Percentiles rank a stretch among this genome's conserved stretches.
Conservation (phyloP, 306 rosid genomes). For the Erythrophleum fordii region DNA sequence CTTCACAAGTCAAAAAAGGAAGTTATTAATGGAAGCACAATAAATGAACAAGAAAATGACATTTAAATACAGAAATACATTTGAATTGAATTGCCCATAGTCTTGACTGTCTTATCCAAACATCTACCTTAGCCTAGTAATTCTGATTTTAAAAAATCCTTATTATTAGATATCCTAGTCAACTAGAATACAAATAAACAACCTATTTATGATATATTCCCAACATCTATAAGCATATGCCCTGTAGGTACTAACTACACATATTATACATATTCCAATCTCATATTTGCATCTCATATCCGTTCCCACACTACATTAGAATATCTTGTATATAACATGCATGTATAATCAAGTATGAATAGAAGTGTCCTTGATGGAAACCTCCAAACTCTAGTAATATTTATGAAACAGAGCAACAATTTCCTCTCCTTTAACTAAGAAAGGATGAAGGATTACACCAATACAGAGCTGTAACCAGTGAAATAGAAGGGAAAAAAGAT, state of each 20-base stretch:
- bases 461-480: too few species aligned
- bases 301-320: background rate
- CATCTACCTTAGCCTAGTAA: background rate
- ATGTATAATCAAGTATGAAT: background rate
- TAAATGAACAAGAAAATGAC: constrained; percentile 5
- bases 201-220: background rate
- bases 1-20: constrained; percentile 70
- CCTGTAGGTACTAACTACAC: background rate
- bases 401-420: too few species aligned
- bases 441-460: too few species aligned
- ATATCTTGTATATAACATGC: background rate
- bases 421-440: too few species aligned
- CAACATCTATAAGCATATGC: background rate
- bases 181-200: background rate
- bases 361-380: background rate
- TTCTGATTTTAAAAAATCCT: background rate
- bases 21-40: constrained; percentile 40
- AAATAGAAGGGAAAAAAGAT: too few species aligned
- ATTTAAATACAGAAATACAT: background rate
- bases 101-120: background rate
- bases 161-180: background rate
- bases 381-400: too few species aligned
- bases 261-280: background rate
- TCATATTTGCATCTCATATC: background rate
- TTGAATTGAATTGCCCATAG: background rate